Conservation (phyloP, 2,329 filamentous ascomycete genomes). For the Beauveria sp. region DNA sequence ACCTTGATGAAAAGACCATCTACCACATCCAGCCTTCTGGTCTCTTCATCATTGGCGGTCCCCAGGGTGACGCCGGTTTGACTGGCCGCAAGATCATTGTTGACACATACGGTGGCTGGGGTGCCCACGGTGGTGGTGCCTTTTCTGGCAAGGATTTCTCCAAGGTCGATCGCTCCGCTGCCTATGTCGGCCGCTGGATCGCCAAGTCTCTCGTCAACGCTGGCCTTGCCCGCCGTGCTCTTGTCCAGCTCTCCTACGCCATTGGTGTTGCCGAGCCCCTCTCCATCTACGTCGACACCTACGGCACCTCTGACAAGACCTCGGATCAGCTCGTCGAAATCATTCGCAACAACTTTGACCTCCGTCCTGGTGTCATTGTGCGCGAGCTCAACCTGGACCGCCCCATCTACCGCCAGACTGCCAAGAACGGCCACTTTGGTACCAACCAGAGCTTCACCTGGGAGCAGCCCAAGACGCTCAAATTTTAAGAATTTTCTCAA, state of each 20-base stretch:
- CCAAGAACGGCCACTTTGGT: constrained; percentile 98
- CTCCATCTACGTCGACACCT: constrained; percentile 95
- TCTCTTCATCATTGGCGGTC: constrained; percentile 97
- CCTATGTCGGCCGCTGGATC: constrained; percentile 96
- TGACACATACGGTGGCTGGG: constrained; percentile 99
- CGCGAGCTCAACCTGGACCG: constrained; percentile 90
- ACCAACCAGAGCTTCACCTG: constrained; percentile 96
- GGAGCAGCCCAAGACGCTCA: constrained; percentile 96
- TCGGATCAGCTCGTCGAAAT: constrained; percentile 93
- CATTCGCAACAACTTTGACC: constrained; percentile 92
- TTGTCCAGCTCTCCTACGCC: constrained; percentile 98
- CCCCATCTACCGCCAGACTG: constrained; percentile 96
- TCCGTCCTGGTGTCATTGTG: constrained; percentile 96
- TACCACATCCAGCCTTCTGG: constrained; percentile 99
- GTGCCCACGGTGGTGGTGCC: constrained; percentile 98
- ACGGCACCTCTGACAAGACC: constrained; percentile 84
- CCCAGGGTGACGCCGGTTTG: constrained; percentile 96
- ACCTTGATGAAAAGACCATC: constrained; percentile 85
- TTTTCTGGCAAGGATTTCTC: constrained; percentile 99
- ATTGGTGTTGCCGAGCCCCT: constrained; percentile 98
- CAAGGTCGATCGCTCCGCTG: constrained; percentile 98
- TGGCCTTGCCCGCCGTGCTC: constrained; percentile 79
- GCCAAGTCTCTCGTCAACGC: constrained; percentile 94
- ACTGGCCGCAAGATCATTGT: constrained; percentile 99
- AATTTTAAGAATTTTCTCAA: constrained; percentile 56